Evolutionary conservation across 345 rosid genomes (phyloP).

Genomic region (Fremontodendron californicum): DNA sequence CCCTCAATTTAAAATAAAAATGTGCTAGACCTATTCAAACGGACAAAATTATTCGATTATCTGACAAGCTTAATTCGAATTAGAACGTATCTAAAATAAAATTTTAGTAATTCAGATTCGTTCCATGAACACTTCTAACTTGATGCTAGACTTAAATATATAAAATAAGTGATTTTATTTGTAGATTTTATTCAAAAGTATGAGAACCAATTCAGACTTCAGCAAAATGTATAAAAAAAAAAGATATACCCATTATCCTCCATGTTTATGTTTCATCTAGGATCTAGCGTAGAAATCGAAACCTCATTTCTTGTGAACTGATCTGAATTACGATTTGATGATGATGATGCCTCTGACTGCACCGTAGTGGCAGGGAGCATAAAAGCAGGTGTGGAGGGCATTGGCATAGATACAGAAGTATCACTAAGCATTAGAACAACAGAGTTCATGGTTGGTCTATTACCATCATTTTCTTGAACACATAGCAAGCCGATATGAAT

Average conservation of each 20-base stretch:
- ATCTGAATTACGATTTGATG: background rate
- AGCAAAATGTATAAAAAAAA: no score
- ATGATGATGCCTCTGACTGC: background rate
- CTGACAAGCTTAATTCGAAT: no score
- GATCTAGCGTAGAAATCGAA: background rate
- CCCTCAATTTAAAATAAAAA: no score
- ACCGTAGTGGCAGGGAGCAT: background rate
- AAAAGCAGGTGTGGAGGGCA: slow-evolving; percentile 4
- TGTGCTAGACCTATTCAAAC: no score
- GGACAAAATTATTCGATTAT: no score
- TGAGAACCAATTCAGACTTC: no score
- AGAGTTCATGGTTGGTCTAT: slow-evolving; percentile 1
- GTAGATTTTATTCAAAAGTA: no score
- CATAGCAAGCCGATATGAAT: background rate
- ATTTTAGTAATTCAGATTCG: no score
- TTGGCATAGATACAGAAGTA: background rate
- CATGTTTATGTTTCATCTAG: slow-evolving; percentile 1
- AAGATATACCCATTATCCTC: background rate
- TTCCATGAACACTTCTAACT: no score
- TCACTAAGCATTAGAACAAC: background rate
- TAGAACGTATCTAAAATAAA: no score
- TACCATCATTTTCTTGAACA: background rate
- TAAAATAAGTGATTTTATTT: no score
- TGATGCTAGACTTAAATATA: no score
- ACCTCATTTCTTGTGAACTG: background rate